Base-by-base conservation (phyloP, 495 filamentous ascomycete genomes). In the Neurospora sp. region DNA sequence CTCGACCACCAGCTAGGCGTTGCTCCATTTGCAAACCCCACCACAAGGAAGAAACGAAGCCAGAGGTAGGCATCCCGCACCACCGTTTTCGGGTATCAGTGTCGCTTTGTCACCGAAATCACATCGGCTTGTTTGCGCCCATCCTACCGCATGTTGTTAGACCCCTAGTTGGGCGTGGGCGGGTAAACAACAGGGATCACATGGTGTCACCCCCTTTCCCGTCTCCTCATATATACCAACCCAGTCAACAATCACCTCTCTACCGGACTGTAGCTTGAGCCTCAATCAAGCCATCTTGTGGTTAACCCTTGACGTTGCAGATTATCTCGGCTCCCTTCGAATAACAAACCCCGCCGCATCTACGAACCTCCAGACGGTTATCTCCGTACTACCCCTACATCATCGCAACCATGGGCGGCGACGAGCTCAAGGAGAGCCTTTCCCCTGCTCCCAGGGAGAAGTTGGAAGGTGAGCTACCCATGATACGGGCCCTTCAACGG, bases 361-460 rank as follows among this genome's bases (percentile, higher is more conserved):
- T 66, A 66, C 54, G 14, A 41, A 73, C 72, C 71, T 48, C 71
- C 66, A n/a, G 46, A 66, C 54, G n/a, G 70, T 40, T 69, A 46
- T 69, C 38, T 41, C 48, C 54, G 54, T 12, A 18, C 7, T 35
- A 66, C 54, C 27, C 54, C 54, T 66, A 66, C 18, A 73, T 40
- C 39, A 54, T 35, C 66, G 2, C 48, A 73, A 79, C 66, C 20
- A 81, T 81, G 80, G 72, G 75, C 27, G 73, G 16, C 75, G 80
- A 79, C 72, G 79, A 81, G 44, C 18, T 31, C 16, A 79, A 76
- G 75, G 74, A 70, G 74, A 77, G 74, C 75, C 59, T 70, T 48
- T 78, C 78, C 75, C 78, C 80, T 39, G 78, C 78, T 62, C 75
- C 79, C 42, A 75, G 80, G 79, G 81, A 83, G 78, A 81, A 81